Evolutionary conservation across 1,284 basidiomycete species (phyloP).

Genomic region (Boletus sp.): DNA sequence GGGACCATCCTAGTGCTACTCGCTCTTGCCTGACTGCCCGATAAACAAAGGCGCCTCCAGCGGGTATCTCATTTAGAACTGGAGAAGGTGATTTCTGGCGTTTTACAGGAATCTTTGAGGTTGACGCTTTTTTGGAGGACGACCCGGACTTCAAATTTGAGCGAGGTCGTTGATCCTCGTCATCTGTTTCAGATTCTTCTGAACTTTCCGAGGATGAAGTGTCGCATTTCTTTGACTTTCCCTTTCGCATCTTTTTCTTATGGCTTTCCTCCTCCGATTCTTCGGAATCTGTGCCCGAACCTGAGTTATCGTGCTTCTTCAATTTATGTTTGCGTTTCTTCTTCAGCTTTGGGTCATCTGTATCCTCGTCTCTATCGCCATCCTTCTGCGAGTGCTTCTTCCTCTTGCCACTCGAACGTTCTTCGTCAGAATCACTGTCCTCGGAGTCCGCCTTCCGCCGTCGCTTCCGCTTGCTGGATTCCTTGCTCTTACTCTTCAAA

Average conservation of each 20-base stretch:
- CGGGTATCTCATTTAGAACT: conserved; percentile 16
- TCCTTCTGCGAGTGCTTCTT: conserved; percentile 20
- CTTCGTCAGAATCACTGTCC: conserved; percentile 23
- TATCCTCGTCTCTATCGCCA: conserved; percentile 18
- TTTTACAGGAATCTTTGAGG: conserved; percentile 18
- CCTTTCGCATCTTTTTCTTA: conserved; percentile 24
- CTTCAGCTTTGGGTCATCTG: conserved; percentile 18
- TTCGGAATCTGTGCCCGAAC: conserved; percentile 9
- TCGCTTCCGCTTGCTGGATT: conserved; percentile 24
- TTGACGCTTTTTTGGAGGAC: conserved; percentile 24
- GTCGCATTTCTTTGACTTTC: conserved; percentile 28
- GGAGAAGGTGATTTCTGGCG: conserved; percentile 21
- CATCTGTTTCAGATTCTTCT: conserved; percentile 14
- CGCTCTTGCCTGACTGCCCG: conserved; percentile 43
- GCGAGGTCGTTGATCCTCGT: conserved; percentile 15
- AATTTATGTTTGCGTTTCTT: conserved; percentile 30
- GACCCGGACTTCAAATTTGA: conserved; percentile 20
- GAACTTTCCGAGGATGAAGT: conserved; percentile 16
- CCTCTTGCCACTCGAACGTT: conserved; percentile 17
- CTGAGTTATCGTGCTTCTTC: conserved; percentile 14
- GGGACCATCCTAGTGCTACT: conserved; percentile 44
- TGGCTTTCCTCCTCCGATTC: conserved; percentile 12
- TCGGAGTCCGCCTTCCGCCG: conserved; percentile 17
- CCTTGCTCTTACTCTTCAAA: conserved; percentile 24
- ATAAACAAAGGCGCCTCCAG: conserved; percentile 38